Base-by-base conservation (phyloP, 2,329 filamentous ascomycete species). In the Ophiocordyceps camponoti-saundersi region DNA sequence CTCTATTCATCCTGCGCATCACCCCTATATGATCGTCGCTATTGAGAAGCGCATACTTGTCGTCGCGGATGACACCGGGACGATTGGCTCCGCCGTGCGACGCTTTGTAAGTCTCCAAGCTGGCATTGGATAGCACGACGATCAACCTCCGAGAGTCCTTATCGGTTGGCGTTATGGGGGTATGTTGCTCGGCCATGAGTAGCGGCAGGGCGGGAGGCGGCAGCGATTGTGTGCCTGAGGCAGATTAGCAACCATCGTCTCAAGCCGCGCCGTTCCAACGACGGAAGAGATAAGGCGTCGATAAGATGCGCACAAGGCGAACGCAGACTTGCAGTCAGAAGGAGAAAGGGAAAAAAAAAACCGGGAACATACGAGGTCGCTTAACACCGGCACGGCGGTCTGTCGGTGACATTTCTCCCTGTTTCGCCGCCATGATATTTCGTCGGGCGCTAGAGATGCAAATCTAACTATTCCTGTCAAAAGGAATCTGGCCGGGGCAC, bases 1-100 rank as follows among this genome's bases (percentile, higher is more conserved):
- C 92, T 56, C 92, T 78, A 63, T 94, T 94, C 90, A 96, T 96
- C 73, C 96, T 98, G 59, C 92, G 83, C 88, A 98, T 95, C 53
- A 96, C 85, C 52, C 92, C 92, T 56, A 98, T 98, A 63, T 98
- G 92, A 67, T 98, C 92, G 61, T 98, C 92, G 66, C 89, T 95
- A 73, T 98, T 98, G 59, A 98, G 80, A 46, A 98, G 73, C 51
- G 90, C 94, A 67, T 94, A 98, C 66, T 96, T 96, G 63, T 95
- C 90, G 58, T 95, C 89, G 46, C 85, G 79, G 50, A 78, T 76
- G 48, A 73, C 69, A 30, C 79, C 72, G 70, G 62, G 79, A 65
- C 67, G 80, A 67, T 61, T 77, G 64, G 60, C 73, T 63, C 80
- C 77, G 50, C 81, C 80, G 54, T 87, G 80, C 20, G 85, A 84